These are phyloP conservation scores for Populus tomentosa DNA, from an alignment of 441 rosid genomes.

Conservation along the genomic window DNA sequence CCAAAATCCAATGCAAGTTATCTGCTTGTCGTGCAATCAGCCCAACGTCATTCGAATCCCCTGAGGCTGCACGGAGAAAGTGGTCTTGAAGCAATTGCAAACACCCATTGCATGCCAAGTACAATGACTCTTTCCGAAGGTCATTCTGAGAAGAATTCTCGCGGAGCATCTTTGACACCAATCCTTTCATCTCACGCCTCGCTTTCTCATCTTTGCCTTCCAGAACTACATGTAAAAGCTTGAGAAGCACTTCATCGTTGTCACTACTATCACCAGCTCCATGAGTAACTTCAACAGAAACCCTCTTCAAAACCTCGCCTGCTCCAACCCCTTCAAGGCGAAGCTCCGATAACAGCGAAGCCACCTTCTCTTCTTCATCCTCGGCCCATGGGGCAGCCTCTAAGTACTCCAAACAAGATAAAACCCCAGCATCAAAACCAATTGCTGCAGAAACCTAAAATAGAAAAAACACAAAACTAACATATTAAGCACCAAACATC, in stretches of 20 bases:
- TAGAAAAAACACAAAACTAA: conserved; percentile 5
- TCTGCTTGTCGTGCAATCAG: conserved; percentile 92
- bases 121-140: conserved; percentile 81
- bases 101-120: conserved; percentile 81
- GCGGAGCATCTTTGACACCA: conserved; percentile 88
- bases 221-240: conserved; percentile 83
- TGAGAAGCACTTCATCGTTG: conserved; percentile 75
- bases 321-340: conserved; percentile 88
- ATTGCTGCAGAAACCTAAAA: conserved; percentile 88
- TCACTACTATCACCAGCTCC: conserved; percentile 46
- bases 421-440: conserved; percentile 88
- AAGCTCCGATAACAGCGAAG: conserved; percentile 71
- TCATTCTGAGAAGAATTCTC: conserved; percentile 88
- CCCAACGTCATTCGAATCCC: conserved; percentile 49
- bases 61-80: conserved; percentile 64
- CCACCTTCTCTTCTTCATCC: conserved; percentile 92
- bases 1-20: conserved; percentile 90
- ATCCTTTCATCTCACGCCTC: conserved; percentile 90
- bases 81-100: conserved; percentile 57
- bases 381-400: conserved; percentile 99
- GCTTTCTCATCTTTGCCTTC: conserved; percentile 98
- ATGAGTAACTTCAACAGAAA: conserved; percentile 59
- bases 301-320: conserved; percentile 86
- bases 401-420: conserved; percentile 89
- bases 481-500: conserved; percentile 14